Evolutionary conservation across 1,139 yeast genomes (phyloP).

Genomic region (Taphrina wiesneri): DNA sequence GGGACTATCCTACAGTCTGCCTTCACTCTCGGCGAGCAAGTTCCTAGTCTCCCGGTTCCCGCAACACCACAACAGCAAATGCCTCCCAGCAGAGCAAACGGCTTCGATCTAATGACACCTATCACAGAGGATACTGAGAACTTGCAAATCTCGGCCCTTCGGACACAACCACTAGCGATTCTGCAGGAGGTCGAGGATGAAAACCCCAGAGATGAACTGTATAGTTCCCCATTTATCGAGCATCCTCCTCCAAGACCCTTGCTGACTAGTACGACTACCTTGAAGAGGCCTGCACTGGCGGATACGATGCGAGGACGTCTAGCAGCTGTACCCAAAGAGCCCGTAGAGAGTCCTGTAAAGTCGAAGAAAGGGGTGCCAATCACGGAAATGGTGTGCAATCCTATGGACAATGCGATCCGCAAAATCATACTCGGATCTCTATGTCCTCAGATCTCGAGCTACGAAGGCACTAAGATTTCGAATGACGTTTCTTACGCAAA

Average conservation of each 20-base stretch:
- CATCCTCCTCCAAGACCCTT: constrained; percentile 37
- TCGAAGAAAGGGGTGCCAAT: constrained; percentile 35
- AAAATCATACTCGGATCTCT: constrained; percentile 41
- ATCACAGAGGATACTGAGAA: constrained; percentile 46
- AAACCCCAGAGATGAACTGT: constrained; percentile 1
- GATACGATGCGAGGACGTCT: not conserved
- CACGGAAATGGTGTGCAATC: constrained; percentile 42
- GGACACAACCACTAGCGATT: constrained; percentile 23
- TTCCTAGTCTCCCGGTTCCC: constrained; percentile 26
- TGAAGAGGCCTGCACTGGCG: not conserved
- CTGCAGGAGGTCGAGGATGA: constrained; percentile 30
- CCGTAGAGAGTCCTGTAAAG: not conserved
- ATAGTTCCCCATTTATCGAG: constrained; percentile 40
- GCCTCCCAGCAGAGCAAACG: constrained; percentile 22
- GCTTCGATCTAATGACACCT: constrained; percentile 43
- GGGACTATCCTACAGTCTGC: not conserved
- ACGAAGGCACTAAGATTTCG: constrained; percentile 45
- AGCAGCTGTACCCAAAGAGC: not conserved
- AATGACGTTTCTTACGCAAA: constrained; percentile 41
- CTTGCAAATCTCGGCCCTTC: constrained; percentile 37
- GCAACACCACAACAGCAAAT: constrained; percentile 38
- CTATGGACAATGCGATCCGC: constrained; percentile 45
- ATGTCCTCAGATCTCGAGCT: constrained; percentile 45
- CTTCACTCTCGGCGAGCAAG: not conserved
- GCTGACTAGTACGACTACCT: not conserved